Evolutionary conservation across 257 asterid species (phyloP), one percentile per base, ranked within the genome.

Genomic region (Solanum pinnatisectum): DNA sequence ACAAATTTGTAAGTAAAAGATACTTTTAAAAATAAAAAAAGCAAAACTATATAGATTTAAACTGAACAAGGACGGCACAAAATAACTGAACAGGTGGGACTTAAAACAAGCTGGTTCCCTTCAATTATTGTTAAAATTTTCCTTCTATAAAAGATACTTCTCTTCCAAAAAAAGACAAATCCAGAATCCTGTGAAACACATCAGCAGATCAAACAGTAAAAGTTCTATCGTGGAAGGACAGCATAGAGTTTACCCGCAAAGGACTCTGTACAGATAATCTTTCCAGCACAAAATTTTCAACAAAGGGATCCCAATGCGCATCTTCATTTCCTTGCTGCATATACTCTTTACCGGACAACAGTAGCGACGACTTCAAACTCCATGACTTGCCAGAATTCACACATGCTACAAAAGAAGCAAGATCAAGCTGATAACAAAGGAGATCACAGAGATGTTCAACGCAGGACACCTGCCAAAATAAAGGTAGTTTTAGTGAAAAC

Each of bases 231-330:
- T 36, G 67, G 83, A 88, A 81, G 44, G 30, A 85, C 79, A 88
- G 67, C 70, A 63, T 60, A 84, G 90, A 82, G 78, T 89, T 92
- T 94, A 96, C 99, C 91, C 98, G 96, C 89, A 97, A 95, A 78
- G 99, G 98, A 88, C 98, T 97, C 94, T 97, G 98, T 88, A 92
- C 94, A 83, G 99, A 95, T 90, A 97, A 90, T 83, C 98, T 94
- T 92, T 97, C 99, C 88, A 97, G 93, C 87, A 95, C 99, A 92
- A 96, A 96, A 89, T 97, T 97, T 88, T 96, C 99, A 91, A 97
- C 99, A 91, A 97, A 97, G 30, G 98, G 97, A 92, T 96, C 99
- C 89, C 90, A 92, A 79, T 92, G 93, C 83, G 90, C 90, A 91
- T 91, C 93, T 90, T 90, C 95, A 81, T 87, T 89, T 49, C 87